These are phyloP conservation scores for Boletus rubroflammeus DNA, from an alignment of 768 basidiomycete species.

Conservation along the genomic window DNA sequence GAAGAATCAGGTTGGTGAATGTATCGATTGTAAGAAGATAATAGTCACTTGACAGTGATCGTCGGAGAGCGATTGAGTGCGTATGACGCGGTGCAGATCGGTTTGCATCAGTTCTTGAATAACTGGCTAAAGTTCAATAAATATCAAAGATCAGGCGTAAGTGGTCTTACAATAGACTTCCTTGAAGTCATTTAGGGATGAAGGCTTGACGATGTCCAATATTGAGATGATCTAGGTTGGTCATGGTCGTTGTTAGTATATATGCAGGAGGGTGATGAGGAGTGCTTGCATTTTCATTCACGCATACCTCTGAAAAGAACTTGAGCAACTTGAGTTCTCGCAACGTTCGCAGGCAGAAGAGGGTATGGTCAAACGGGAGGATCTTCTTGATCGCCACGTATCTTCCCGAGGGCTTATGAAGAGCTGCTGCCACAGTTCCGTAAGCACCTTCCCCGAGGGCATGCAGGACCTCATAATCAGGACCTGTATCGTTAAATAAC, in stretches of 20 bases:
- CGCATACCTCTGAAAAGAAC: slow-evolving; percentile 75
- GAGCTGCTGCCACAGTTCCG: slow-evolving; percentile 85
- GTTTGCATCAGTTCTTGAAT: slow-evolving; percentile 90
- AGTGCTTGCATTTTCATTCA: slow-evolving; percentile 70
- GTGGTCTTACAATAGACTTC: slow-evolving; percentile 73
- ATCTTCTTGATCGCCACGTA: slow-evolving; percentile 97
- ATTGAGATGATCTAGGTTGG: slow-evolving; percentile 78
- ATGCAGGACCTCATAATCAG: slow-evolving; percentile 71
- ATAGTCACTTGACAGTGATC: slow-evolving; percentile 74
- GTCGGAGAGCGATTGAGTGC: slow-evolving; percentile 85
- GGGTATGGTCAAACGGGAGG: slow-evolving; percentile 88
- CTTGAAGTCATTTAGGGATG: slow-evolving; percentile 70
- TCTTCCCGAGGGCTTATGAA: slow-evolving; percentile 75
- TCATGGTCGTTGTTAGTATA: slow-evolving; percentile 3
- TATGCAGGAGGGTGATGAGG: neutral
- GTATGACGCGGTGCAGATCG: slow-evolving; percentile 86
- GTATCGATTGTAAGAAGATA: neutral
- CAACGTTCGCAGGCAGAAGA: slow-evolving; percentile 86
- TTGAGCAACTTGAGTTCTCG: slow-evolving; percentile 89
- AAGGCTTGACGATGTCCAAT: slow-evolving; percentile 84
- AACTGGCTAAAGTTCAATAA: slow-evolving; percentile 38
- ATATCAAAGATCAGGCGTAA: neutral
- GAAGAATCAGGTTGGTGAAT: slow-evolving; percentile 9
- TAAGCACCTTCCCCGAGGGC: slow-evolving; percentile 85
- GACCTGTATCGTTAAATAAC: slow-evolving; percentile 39